Evolutionary conservation across 129 eudicot genomes (phyloP), one percentile per base, ranked within the genome.

Genomic region (Pittosporum tobira): DNA sequence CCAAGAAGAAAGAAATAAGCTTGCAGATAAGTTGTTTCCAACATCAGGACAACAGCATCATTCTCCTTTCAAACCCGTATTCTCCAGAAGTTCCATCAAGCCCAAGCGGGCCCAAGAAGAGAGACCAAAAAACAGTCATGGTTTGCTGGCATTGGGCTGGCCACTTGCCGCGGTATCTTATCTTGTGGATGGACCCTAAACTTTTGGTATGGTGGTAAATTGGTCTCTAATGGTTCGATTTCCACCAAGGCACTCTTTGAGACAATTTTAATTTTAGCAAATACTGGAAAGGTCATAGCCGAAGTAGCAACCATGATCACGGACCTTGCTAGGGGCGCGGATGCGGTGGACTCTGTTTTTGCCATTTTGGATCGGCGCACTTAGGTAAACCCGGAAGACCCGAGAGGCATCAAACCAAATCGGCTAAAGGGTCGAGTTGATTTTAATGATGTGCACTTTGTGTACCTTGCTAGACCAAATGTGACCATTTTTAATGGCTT

Each of bases 401-500:
- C 51, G 22, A 24, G 40, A 2, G 65, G 65, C 3, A 4, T 10
- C 21, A 46, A 49, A 25, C 68, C 57, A 25, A 23, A 4, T 5
- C 59, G 51, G 50, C 40, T 77, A 38, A 59, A 20, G 11, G 83
- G 83, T 44, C 37, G 31, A 5, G 54, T 77, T 24, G 66, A 64
- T 36, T 21, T 73, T 4, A 46, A 23, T 15, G 73, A 77, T 7
- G 83, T 77, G 16, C 61, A 64, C 31, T 77, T 77, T 48, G 55
- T 68, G 23, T 77, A 77, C 63, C 60, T 29, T 5, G 37, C 65
- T 7, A 67, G 83, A 16, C 83, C 79, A 12, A 64, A 68, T 31
- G 40, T 57, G 25, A 51, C 37, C 66, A 65, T 75, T 0, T 68
- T 77, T 34, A 59, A 51, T 10, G 61, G 64, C 36, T 59, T 77